Conservation (phyloP, 108 stramenopile genomes). For the Tribonema minus region DNA sequence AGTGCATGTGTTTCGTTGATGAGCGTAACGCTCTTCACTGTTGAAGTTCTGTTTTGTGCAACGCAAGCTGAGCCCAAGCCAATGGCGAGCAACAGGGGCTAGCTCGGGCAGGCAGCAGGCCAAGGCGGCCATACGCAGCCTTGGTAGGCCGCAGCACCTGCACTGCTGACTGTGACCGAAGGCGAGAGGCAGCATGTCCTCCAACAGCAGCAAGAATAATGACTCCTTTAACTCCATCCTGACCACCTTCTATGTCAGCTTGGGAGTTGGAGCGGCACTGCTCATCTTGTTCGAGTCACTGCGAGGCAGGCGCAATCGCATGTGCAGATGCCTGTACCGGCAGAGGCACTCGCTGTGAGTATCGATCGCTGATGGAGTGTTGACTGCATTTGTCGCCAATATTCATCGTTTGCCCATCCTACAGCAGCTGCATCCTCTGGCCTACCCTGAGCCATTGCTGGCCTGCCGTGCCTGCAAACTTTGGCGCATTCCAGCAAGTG, state of each 20-base stretch:
- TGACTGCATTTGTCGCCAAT: neutral
- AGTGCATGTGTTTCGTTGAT: no score
- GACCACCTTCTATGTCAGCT: neutral
- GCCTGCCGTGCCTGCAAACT: neutral
- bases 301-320: constrained; percentile 4
- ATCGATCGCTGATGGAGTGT: neutral
- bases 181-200: no score
- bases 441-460: no score
- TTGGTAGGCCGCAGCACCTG: no score
- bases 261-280: neutral
- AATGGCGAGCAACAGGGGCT: no score
- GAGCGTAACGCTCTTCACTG: no score
- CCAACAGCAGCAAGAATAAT: no score
- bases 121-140: no score
- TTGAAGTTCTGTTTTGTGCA: no score
- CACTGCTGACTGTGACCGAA: no score
- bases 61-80: no score
- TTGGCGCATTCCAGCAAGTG: neutral
- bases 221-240: neutral
- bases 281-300: constrained; percentile 17
- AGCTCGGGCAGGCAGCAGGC: no score
- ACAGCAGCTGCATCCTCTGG: neutral
- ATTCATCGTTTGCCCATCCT: neutral
- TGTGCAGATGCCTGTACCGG: constrained; percentile 15
- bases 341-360: constrained; percentile 25